Percentiles rank a stretch among this genome's conserved stretches.
Evolutionary conservation across 2,329 filamentous ascomycete species (phyloP).

Genomic region (Fusarium bactridioides): DNA sequence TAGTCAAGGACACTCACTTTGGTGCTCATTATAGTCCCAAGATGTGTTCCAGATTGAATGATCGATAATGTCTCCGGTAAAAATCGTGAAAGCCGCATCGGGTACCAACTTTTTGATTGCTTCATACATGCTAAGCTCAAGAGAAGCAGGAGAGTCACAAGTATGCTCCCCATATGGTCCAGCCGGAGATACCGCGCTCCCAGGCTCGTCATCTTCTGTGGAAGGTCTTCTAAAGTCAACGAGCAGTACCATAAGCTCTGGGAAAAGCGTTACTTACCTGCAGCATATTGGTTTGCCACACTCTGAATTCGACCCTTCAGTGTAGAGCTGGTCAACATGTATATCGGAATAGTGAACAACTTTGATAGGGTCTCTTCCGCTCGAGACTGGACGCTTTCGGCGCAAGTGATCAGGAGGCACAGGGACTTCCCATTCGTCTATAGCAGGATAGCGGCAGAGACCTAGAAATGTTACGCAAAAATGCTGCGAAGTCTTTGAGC

Average conservation of each 20-base stretch:
- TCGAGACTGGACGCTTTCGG: conserved; percentile 49
- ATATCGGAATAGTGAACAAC: conserved; percentile 69
- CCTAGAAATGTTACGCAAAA: conserved; percentile 64
- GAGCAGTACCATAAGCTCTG: neutral
- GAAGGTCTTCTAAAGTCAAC: conserved; percentile 50
- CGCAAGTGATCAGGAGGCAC: conserved; percentile 54
- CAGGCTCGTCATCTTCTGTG: conserved; percentile 55
- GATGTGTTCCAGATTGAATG: conserved; percentile 59
- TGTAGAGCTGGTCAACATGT: conserved; percentile 65
- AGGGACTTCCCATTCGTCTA: conserved; percentile 52
- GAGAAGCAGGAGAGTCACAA: conserved; percentile 59
- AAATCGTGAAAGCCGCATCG: conserved; percentile 62
- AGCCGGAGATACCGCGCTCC: conserved; percentile 57
- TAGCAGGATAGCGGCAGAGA: conserved; percentile 58
- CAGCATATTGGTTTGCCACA: conserved; percentile 69
- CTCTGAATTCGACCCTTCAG: conserved; percentile 59
- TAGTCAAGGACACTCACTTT: conserved; percentile 36
- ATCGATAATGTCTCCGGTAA: conserved; percentile 67
- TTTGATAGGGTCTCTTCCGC: conserved; percentile 56
- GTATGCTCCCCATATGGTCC: conserved; percentile 61
- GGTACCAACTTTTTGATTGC: conserved; percentile 57
- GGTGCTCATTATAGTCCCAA: conserved; percentile 42
- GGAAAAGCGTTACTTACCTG: conserved; percentile 45
- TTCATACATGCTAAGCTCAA: conserved; percentile 64
- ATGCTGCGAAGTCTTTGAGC: conserved; percentile 58